Evolutionary conservation across 768 basidiomycete genomes (phyloP), one percentile per base, ranked within the genome.

Genomic region (Trametes meyenii): DNA sequence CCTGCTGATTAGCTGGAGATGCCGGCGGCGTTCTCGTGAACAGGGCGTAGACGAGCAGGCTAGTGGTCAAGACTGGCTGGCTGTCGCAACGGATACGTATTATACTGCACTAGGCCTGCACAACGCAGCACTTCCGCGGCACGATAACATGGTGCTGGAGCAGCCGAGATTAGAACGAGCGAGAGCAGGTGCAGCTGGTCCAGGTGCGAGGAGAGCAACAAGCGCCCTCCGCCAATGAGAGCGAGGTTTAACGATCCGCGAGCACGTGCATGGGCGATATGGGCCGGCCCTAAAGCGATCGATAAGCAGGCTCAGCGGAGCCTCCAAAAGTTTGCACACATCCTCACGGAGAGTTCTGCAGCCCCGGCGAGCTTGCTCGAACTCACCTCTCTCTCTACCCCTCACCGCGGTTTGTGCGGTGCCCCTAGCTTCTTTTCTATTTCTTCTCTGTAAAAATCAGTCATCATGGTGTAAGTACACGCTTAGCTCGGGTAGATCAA

Each of bases 401-500:
- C 29, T n/a, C 57, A 50, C 57, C 57, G 57, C 57, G 39, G 17
- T 43, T 40, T 33, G 49, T 50, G 57, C 57, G 57, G 57, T 50
- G 40, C 54, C 42, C 51, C 51, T 38, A 55, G 21, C 42, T 49
- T 62, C 67, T 60, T 56, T 69, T 53, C 56, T 69, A 61, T 55
- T 40, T 53, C 61, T 62, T 60, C 42, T 60, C 69, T 75, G 67
- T 80, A 79, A 78, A 78, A 71, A 67, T 72, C 81, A 85, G 79
- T 75, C 81, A 82, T 71, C 80, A 93, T 93, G 91, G 91, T 93
- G 91, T 93, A 84, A 73, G 91, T 87, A 43, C 43, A 58, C 24
- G 50, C 46, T 55, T 60, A 46, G 21, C 23, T 52, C 50, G 49
- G 50, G 49, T 63, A 58, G 58, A 16, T 21, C 19, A 42, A n/a